Base-by-base conservation (phyloP, 2,329 filamentous ascomycete species). In the Calonectria multiphialidica region DNA sequence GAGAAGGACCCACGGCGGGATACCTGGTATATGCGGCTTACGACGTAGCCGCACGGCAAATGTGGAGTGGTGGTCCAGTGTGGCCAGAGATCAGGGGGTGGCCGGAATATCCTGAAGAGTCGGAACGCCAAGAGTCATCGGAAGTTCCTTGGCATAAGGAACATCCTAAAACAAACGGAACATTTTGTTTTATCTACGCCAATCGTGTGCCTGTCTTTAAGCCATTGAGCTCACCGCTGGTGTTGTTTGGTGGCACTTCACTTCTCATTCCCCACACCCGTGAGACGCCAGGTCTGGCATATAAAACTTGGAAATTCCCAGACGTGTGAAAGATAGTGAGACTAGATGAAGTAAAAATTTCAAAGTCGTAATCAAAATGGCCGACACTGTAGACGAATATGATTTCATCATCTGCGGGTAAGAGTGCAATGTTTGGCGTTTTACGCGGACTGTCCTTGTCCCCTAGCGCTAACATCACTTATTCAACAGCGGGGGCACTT, bases 401-500 rank as follows among this genome's bases (percentile, higher is more conserved):
- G 53, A 57, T 21, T 57, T 57, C 13, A 57, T 57, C 53, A 18
- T 57, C 40, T 57, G 53, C 8, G 53, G 53, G 53, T 57, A 40
- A 37, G 53, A 55, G n/a, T 3, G 40, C 40, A n/a, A n/a, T 35
- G 4, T 12, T 21, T 21, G 5, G 9, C n/a, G 35, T 55, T n/a
- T 16, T 12, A 21, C 12, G 8, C 4, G 12, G n/a, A n/a, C n/a
- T n/a, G n/a, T n/a, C n/a, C n/a, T 16, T 40, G 53, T 16, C 33
- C 33, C 21, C 21, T 23, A 21, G n/a, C 15, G 9, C 53, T 57
- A 15, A 57, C 21, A 21, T 15, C 2, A 23, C 12, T n/a, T 37
- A 21, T 57, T 15, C n/a, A 23, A 62, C 37, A 80, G 81, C 35
- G 83, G 83, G 45, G 83, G 83, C 16, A 84, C 83, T 5, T 76